phyloP scores from a whole-genome alignment of 2,329 filamentous ascomycete genomes.

The Beauveria sp. region DNA sequence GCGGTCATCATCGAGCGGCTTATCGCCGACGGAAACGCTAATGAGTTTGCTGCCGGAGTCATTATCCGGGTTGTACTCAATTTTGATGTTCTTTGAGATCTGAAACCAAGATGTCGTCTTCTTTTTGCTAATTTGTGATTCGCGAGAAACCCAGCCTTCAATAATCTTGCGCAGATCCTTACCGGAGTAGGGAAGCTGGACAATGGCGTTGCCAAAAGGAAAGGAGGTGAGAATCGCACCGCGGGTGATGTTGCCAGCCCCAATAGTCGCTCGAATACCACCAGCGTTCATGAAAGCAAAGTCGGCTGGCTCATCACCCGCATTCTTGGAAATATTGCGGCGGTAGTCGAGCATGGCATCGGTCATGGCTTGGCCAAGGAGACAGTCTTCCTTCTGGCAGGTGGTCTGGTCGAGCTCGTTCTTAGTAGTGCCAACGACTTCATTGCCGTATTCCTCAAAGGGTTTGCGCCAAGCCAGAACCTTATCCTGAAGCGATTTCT shows the following conservation, averaged over 20 bases:
- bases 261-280: slow-evolving; percentile 56
- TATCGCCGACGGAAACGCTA: slow-evolving; percentile 40
- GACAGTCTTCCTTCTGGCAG: slow-evolving; percentile 52
- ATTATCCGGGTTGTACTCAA: slow-evolving; percentile 49
- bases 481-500: slow-evolving; percentile 47
- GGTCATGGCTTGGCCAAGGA: slow-evolving; percentile 46
- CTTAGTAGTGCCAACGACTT: slow-evolving; percentile 47
- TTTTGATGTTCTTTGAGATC: slow-evolving; percentile 46
- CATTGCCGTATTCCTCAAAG: slow-evolving; percentile 51
- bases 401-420: slow-evolving; percentile 51
- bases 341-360: slow-evolving; percentile 57
- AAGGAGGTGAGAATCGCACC: slow-evolving; percentile 57
- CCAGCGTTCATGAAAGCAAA: slow-evolving; percentile 59
- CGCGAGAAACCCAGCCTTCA: slow-evolving; percentile 48
- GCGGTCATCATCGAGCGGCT: slow-evolving; percentile 34
- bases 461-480: slow-evolving; percentile 51
- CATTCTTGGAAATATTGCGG: slow-evolving; percentile 33
- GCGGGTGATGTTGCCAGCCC: slow-evolving; percentile 51
- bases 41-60: slow-evolving; percentile 43
- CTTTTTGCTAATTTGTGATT: slow-evolving; percentile 47
- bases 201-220: slow-evolving; percentile 58
- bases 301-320: slow-evolving; percentile 32
- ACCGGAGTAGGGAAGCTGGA: slow-evolving; percentile 47
- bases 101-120: slow-evolving; percentile 53
- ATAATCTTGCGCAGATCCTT: slow-evolving; percentile 48